phyloP scores from a whole-genome alignment of 805 yeast species.

The Kodamaea sagamina region DNA sequence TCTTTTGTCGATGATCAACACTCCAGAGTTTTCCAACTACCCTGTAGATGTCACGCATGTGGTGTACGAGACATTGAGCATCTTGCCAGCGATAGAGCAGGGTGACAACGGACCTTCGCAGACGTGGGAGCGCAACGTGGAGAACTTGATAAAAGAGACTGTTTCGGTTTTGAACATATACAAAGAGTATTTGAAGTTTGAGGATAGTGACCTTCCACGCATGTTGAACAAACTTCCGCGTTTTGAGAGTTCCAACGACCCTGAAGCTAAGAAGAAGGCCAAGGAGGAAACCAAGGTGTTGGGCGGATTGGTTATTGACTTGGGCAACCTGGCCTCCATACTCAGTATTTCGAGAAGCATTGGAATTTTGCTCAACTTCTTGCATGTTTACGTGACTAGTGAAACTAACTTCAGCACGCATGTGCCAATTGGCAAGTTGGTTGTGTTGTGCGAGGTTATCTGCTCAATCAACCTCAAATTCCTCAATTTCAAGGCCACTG shows the following conservation, averaged over 20 bases:
- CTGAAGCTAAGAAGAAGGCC: too few species aligned
- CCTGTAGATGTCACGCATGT: slow-evolving; percentile 40
- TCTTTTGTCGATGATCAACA: slow-evolving; percentile 37
- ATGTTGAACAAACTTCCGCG: slow-evolving; percentile 39
- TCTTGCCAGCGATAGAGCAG: slow-evolving; percentile 58
- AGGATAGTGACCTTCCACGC: slow-evolving; percentile 51
- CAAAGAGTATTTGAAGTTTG: slow-evolving; percentile 57
- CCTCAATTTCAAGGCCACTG: slow-evolving; percentile 57
- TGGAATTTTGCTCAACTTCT: slow-evolving; percentile 41
- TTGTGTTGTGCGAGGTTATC: slow-evolving; percentile 54
- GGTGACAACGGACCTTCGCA: slow-evolving; percentile 34
- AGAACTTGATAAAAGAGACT: slow-evolving; percentile 51
- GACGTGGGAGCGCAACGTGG: slow-evolving; percentile 49
- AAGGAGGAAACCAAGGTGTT: slow-evolving; percentile 6
- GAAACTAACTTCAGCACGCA: slow-evolving; percentile 57
- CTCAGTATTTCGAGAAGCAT: slow-evolving; percentile 55
- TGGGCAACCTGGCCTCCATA: slow-evolving; percentile 55
- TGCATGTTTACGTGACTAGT: slow-evolving; percentile 44
- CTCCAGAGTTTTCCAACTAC: slow-evolving; percentile 38
- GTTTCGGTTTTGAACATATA: slow-evolving; percentile 58
- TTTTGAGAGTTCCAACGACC: background rate
- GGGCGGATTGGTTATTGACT: slow-evolving; percentile 51
- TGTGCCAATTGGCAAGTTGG: slow-evolving; percentile 63
- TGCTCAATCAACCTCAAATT: slow-evolving; percentile 57
- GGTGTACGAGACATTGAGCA: slow-evolving; percentile 54